Base-by-base conservation (phyloP, 164 flowering plant species). In the Hamamelis virginiana region DNA sequence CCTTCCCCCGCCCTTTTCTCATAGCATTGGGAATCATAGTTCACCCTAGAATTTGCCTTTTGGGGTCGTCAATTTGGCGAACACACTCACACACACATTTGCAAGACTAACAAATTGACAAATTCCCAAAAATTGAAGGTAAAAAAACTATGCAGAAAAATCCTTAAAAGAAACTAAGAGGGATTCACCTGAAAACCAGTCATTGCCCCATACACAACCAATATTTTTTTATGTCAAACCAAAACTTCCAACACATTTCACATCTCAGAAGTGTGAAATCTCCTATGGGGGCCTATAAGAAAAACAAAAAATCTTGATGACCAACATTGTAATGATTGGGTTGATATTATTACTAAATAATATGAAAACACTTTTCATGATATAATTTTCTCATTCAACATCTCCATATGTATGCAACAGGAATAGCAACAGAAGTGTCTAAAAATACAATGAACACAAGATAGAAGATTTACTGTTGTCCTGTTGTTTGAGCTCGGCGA, bases 401-500 rank as follows among this genome's bases (percentile, higher is more conserved):
- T 55, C 58, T 5, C 1, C 23, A 23, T 26, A 23, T 13, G 16
- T 15, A 57, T 25, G 33, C 60, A 57, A 57, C 11, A 28, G 6
- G 33, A 1, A 62, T 44, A 21, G 25, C 52, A 58, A 23, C 10
- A 33, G 9, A 52, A 48, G 13, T 16, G 9, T 26, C 4, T 47
- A 21, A 9, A 60, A 51, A 13, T 18, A 22, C 21, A 33, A 53
- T 19, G 58, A 65, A 16, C 41, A 63, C 5, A 53, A 59, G 21
- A 56, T n/a, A 69, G 28, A 69, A 48, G 47, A 21, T 77, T 68
- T 86, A 94, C 98, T 89, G 65, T 22, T 80, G 43, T 69, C 73
- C 46, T 60, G 77, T 60, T 71, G 64, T 77, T 77, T 82, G 33
- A 93, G 92, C 80, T 95, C 98, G 65, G 65, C 57, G 51, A 77